phyloP scores from a whole-genome alignment of 2,329 filamentous ascomycete genomes.

The Colletotrichum euphorbiae region DNA sequence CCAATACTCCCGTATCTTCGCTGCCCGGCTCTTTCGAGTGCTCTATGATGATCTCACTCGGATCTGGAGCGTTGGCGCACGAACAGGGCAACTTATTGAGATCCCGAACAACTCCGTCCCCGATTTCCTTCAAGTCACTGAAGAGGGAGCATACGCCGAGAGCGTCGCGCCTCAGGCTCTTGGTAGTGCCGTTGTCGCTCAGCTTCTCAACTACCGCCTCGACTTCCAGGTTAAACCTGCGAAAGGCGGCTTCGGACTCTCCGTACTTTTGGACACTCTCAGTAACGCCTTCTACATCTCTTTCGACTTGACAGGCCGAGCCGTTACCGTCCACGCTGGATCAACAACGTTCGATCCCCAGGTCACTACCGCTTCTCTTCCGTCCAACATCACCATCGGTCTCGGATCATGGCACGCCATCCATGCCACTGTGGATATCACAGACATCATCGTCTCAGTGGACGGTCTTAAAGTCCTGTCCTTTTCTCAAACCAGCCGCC shows the following conservation, averaged over 20 bases:
- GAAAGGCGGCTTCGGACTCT: constrained; percentile 46
- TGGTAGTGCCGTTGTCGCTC: constrained; percentile 35
- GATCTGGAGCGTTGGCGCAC: constrained; percentile 48
- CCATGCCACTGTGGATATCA: constrained; percentile 40
- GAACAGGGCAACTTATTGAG: constrained; percentile 48
- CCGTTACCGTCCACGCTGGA: constrained; percentile 39
- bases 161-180: constrained; percentile 45
- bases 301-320: constrained; percentile 39
- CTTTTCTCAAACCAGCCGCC: constrained; percentile 45
- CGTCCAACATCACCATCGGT: constrained; percentile 10
- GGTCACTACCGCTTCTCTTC: neutral
- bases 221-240: constrained; percentile 46
- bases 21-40: constrained; percentile 47
- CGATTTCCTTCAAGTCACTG: constrained; percentile 44
- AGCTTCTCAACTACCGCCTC: constrained; percentile 43
- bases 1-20: constrained; percentile 43
- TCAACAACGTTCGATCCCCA: constrained; percentile 31
- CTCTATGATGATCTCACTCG: constrained; percentile 45
- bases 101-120: constrained; percentile 45
- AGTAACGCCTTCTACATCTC: constrained; percentile 47
- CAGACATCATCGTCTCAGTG: constrained; percentile 41
- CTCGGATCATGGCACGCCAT: constrained; percentile 38
- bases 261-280: constrained; percentile 47
- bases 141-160: constrained; percentile 46
- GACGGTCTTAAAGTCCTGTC: constrained; percentile 41